A percentile compares a stretch with the other conserved stretches of the same genome.
Evolutionary conservation across 768 basidiomycete species (phyloP).

Genomic region (Austroboletus eburneus): DNA sequence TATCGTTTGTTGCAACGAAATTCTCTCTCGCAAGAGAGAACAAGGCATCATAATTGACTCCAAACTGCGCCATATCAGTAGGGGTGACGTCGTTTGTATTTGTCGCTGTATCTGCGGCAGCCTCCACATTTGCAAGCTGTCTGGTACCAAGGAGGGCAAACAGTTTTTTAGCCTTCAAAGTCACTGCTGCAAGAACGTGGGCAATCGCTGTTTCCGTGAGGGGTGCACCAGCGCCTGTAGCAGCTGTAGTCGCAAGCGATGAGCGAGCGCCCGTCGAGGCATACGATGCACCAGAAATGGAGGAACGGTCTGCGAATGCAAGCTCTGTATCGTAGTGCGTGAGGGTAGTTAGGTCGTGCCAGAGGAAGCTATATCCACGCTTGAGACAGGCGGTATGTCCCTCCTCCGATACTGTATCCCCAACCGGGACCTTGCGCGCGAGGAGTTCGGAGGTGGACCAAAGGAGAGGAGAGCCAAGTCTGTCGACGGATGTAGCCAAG

Average conservation of each 20-base stretch:
- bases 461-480: slow-evolving; percentile 77
- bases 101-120: slow-evolving; percentile 6
- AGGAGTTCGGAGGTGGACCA: slow-evolving; percentile 70
- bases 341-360: slow-evolving; percentile 90
- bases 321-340: slow-evolving; percentile 78
- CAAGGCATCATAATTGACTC: slow-evolving; percentile 60
- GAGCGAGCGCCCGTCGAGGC: slow-evolving; percentile 28
- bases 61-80: slow-evolving; percentile 41
- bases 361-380: slow-evolving; percentile 70
- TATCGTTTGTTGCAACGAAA: slow-evolving; percentile 88
- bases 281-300: slow-evolving; percentile 49
- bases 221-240: slow-evolving; percentile 32
- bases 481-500: slow-evolving; percentile 82
- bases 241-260: slow-evolving; percentile 22
- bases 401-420: slow-evolving; percentile 3
- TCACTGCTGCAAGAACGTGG: slow-evolving; percentile 84
- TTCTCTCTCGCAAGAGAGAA: slow-evolving; percentile 74
- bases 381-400: slow-evolving; percentile 12
- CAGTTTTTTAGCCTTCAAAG: slow-evolving; percentile 78
- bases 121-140: slow-evolving; percentile 59
- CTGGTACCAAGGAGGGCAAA: slow-evolving; percentile 66
- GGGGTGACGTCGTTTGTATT: slow-evolving; percentile 6
- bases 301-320: slow-evolving; percentile 58
- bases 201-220: slow-evolving; percentile 75
- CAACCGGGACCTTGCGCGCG: slow-evolving; percentile 41